Base-by-base conservation (phyloP, 2,329 filamentous ascomycete genomes). In the Leptodontidium sp. region DNA sequence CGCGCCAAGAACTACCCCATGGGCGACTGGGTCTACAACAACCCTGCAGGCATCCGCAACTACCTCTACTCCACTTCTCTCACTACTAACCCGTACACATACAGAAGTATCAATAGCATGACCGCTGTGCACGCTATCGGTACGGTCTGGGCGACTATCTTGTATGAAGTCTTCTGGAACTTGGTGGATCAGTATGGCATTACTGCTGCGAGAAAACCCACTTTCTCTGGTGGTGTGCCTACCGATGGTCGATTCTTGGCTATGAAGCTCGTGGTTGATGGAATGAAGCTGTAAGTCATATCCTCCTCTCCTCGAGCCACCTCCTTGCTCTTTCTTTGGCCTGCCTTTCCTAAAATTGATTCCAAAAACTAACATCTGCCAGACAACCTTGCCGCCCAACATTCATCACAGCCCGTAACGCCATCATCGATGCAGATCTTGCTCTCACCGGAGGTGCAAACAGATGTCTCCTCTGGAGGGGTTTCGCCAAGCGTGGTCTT, bases 141-240 rank as follows among this genome's bases (percentile, higher is more conserved):
- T 43, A 84, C 82, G 43, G 79, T 85, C 67, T 87, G 85, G 85
- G 83, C 83, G 2, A 83, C 80, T 0, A 83, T 83, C 52, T 79
- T 88, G 4, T 87, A 87, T 76, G 86, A 88, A 73, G 80, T 88
- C 14, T 76, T 87, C 67, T 88, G 86, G 86, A 87, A 86, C 77
- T 73, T 88, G 43, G 85, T 88, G 67, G 86, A 86, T 63, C 85
- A 85, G 78, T 77, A 86, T 69, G 86, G 86, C 66, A 85, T 84
- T 78, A 86, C 82, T 52, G 79, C 82, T 57, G 78, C 69, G 0
- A 77, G 77, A 9, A 72, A 76, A 17, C 86, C 86, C 0, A 75
- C 77, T 0, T 83, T 87, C 61, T 73, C 77, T 57, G 65, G 40
- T 12, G 78, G 80, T 2, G 80, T 86, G 1, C 85, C 86, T 2